These are phyloP conservation scores for Escallonia herrerae DNA, from an alignment of 129 eudicot species.

Conservation along the genomic window DNA sequence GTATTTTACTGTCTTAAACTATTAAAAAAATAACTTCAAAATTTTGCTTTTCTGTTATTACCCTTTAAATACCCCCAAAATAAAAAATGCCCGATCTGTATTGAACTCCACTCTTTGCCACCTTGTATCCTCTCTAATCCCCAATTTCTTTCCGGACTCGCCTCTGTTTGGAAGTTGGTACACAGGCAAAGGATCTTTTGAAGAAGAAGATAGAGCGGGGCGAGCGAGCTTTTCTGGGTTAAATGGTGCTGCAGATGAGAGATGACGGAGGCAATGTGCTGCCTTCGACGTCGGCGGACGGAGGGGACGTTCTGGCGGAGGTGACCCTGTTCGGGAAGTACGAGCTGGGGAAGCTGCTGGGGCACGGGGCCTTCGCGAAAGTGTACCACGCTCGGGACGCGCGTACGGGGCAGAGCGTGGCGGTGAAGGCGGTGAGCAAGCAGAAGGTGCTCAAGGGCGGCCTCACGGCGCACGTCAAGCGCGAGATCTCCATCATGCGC, in stretches of 20 bases:
- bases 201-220: too few relatives aligned
- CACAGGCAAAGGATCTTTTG: too few relatives aligned
- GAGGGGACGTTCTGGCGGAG: neutral
- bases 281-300: slow-evolving; percentile 4
- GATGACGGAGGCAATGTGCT: slow-evolving; percentile 18
- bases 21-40: too few relatives aligned
- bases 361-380: slow-evolving; percentile 66
- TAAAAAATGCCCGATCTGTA: too few relatives aligned
- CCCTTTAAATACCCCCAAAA: too few relatives aligned
- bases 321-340: slow-evolving; percentile 50
- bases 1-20: too few relatives aligned
- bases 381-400: slow-evolving; percentile 61
- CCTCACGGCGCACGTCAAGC: slow-evolving; percentile 42
- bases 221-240: neutral
- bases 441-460: slow-evolving; percentile 23
- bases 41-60: too few relatives aligned
- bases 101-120: too few relatives aligned
- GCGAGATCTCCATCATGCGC: slow-evolving; percentile 63
- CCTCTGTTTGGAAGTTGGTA: too few relatives aligned
- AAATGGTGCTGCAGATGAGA: slow-evolving; percentile 24
- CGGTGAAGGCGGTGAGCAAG: slow-evolving; percentile 60
- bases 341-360: slow-evolving; percentile 60
- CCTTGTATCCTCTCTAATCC: too few relatives aligned
- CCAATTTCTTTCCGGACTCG: too few relatives aligned
- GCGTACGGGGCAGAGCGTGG: slow-evolving; percentile 43